Base-by-base conservation (phyloP, 345 rosid genomes). In the Linum trigynum region DNA sequence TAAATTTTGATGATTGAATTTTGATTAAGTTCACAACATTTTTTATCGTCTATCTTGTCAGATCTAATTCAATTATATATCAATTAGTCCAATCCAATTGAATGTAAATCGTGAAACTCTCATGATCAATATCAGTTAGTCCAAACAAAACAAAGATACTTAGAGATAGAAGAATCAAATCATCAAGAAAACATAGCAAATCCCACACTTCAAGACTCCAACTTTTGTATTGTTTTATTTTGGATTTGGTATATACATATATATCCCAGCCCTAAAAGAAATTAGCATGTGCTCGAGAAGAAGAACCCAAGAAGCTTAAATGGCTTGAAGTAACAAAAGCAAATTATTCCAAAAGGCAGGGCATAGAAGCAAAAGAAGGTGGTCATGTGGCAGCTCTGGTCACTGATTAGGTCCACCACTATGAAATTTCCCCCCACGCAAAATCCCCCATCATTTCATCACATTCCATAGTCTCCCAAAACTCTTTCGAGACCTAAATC, bases 221-320 rank as follows among this genome's bases (percentile, higher is more conserved):
- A 2, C 2, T 2, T 48, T 48, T 48, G 53, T 48, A 15, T 48
- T 48, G 53, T 48, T 48, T 48, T 48, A 9, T 9, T 48, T 48
- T 3, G 53, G 53, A 48, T 48, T 48, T 48, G 53, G 53, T 3
- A 48, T 4, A 1, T 23, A 23, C 32, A 23, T 23, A 23, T 23
- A 23, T 23, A 23, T 23, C 32, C 32, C 63, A 55, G 42, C 40
- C 59, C 67, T 67, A 11, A 64, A 55, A 70, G 12, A 51, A 48
- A 48, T 48, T 15, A 48, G 53, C 2, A 36, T 55, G 65, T 67
- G 79, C 73, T 68, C 48, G 55, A 58, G 67, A 63, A 72, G n/a
- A 63, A 72, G n/a, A 50, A 48, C 1, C 53, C 53, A 48, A 48
- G 45, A 58, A 39, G 64, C 60, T 68, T 63, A 73, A 23, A 23